Evolutionary conservation across 2,329 filamentous ascomycete species (phyloP), one percentile per base, ranked within the genome.

Genomic region (Colletotrichum sp.): DNA sequence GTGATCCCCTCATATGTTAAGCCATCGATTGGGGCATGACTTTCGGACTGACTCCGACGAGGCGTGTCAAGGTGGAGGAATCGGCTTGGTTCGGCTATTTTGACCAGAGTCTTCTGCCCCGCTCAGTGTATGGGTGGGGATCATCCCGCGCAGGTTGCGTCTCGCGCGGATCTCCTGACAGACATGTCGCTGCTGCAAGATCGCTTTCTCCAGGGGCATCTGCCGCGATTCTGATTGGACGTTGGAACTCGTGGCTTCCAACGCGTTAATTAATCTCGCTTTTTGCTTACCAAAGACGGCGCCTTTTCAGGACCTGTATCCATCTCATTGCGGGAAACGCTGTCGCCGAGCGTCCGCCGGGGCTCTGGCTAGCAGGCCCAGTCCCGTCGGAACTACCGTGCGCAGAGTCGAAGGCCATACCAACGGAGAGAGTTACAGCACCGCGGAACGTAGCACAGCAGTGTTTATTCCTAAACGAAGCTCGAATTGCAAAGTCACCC

Each of bases 31-130:
- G 21, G 12, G 24, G 9, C 24, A 39, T 24, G 39, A 24, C 59
- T 63, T 72, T 63, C 71, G 71, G 71, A 72, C 26, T 10, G 13
- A 28, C 36, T 69, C 71, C 71, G 71, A 69, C 2, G 16, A 16
- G 36, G 64, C 16, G 30, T 16, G 57, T 49, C 21, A 9, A 32
- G 21, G 10, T 34, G 36, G 60, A 18, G 60, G 39, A 32, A 15
- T 68, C 71, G 55, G 71, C 71, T 73, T 63, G 21, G 21, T 59
- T 72, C 71, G 71, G 65, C 65, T 63, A 57, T 57, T 18, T 30
- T 34, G 7, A 39, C n/a, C 12, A 13, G 6, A 52, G 44, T 21
- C 10, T 21, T 52, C 44, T 21, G 44, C 44, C 44, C 44, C n/a
- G 44, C 44, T 52, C 44, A 52, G n/a, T 12, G 44, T 24, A 8